phyloP scores from a whole-genome alignment of 768 basidiomycete species.

The Zangia roseola region DNA sequence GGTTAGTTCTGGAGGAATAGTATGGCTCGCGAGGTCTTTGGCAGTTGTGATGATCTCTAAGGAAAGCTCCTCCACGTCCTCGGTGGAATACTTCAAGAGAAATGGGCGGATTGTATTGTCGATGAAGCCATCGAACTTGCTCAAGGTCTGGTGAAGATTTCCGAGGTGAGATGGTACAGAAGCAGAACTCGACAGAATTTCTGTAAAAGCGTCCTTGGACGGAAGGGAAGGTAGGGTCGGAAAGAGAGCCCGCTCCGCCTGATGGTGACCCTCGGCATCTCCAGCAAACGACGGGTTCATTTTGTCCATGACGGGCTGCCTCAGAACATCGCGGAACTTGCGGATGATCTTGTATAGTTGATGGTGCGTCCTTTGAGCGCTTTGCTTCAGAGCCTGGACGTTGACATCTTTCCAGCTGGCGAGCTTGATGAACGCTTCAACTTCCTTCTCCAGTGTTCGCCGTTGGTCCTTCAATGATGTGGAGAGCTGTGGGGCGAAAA shows the following conservation, averaged over 20 bases:
- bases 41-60: conserved; percentile 62
- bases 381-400: conserved; percentile 88
- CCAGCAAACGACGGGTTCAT: conserved; percentile 39
- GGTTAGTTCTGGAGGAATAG: conserved; percentile 41
- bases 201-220: background rate
- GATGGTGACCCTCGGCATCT: conserved; percentile 32
- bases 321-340: conserved; percentile 89
- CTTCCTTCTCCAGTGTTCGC: conserved; percentile 68
- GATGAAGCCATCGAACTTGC: conserved; percentile 48
- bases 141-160: conserved; percentile 50
- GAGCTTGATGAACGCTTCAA: conserved; percentile 84
- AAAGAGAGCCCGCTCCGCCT: conserved; percentile 13
- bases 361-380: conserved; percentile 86
- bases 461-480: conserved; percentile 56
- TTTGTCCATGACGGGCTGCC: conserved; percentile 57
- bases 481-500: conserved; percentile 51
- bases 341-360: conserved; percentile 88
- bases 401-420: conserved; percentile 99
- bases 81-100: conserved; percentile 40
- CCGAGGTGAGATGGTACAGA: conserved; percentile 38
- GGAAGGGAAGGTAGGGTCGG: background rate
- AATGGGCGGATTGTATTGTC: conserved; percentile 40
- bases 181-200: background rate
- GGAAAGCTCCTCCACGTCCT: conserved; percentile 53
- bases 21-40: conserved; percentile 50